Evolutionary conservation across 305 asterid species (phyloP).

Genomic region (Fraxinus angustifolia): DNA sequence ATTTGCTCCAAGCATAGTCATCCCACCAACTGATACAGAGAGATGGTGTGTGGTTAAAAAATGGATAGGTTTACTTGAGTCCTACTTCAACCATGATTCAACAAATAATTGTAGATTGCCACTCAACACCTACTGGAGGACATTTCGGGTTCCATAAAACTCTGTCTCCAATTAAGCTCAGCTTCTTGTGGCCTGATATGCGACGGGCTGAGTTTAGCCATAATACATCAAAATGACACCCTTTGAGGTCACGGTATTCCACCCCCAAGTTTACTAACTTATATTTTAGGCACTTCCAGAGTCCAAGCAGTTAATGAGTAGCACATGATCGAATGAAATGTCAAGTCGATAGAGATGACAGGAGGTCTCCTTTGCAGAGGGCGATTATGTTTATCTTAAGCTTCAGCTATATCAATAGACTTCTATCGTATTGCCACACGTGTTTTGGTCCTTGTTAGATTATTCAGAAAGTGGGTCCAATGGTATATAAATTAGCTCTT

Average conservation of each 20-base stretch:
- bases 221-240: constrained; percentile 1
- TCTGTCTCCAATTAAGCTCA: neutral
- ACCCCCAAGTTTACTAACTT: neutral
- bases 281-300: neutral
- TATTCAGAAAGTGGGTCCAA: neutral
- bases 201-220: neutral
- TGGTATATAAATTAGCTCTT: neutral
- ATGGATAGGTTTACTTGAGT: neutral
- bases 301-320: neutral
- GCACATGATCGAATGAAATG: constrained; percentile 2
- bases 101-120: neutral
- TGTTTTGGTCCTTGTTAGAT: neutral
- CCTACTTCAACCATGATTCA: neutral
- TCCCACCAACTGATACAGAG: neutral
- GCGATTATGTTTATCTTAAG: neutral
- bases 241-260: neutral
- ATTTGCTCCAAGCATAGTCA: neutral
- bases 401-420: neutral
- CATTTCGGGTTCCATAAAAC: neutral
- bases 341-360: neutral
- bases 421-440: neutral
- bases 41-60: neutral
- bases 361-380: neutral
- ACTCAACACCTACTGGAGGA: neutral
- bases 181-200: neutral